phyloP scores from a whole-genome alignment of 2,329 filamentous ascomycete species.

The Mollisia scopiformis region DNA sequence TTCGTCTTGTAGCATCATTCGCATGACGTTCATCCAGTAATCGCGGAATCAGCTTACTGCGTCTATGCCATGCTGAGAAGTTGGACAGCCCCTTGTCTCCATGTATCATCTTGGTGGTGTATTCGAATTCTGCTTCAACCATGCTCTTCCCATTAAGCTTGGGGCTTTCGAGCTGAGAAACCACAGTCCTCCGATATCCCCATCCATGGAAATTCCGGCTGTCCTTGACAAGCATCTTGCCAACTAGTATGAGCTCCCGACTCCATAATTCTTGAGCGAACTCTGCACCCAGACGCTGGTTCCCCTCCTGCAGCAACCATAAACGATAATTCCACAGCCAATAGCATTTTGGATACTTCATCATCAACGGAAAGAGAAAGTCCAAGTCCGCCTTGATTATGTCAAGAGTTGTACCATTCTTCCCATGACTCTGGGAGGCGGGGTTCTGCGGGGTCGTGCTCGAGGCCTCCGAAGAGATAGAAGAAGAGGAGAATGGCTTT shows the following conservation, averaged over 20 bases:
- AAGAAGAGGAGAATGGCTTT: slow-evolving; percentile 60
- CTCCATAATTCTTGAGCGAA: slow-evolving; percentile 74
- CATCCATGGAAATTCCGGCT: slow-evolving; percentile 95
- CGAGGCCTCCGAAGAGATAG: slow-evolving; percentile 56
- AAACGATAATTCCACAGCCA: slow-evolving; percentile 98
- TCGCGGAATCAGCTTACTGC: slow-evolving; percentile 79
- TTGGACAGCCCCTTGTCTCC: slow-evolving; percentile 76
- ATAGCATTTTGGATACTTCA: slow-evolving; percentile 93
- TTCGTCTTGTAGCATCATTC: slow-evolving; percentile 61
- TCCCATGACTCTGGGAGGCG: slow-evolving; percentile 52
- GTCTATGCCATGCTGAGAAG: slow-evolving; percentile 95
- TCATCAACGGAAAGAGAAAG: slow-evolving; percentile 83
- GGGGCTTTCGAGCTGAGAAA: slow-evolving; percentile 71
- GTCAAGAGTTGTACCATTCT: slow-evolving; percentile 53
- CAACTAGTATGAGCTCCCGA: slow-evolving; percentile 78
- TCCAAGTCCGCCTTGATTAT: slow-evolving; percentile 73
- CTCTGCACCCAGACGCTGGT: slow-evolving; percentile 58
- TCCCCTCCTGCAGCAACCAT: slow-evolving; percentile 80
- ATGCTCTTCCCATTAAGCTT: slow-evolving; percentile 60
- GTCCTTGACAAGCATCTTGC: slow-evolving; percentile 87
- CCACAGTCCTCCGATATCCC: slow-evolving; percentile 83
- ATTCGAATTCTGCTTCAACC: slow-evolving; percentile 81
- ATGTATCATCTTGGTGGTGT: slow-evolving; percentile 87
- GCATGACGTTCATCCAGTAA: slow-evolving; percentile 73
- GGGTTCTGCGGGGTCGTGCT: slow-evolving; percentile 52